phyloP scores from a whole-genome alignment of 1,284 basidiomycete genomes.

The Pyrrhoderma lamaoense region DNA sequence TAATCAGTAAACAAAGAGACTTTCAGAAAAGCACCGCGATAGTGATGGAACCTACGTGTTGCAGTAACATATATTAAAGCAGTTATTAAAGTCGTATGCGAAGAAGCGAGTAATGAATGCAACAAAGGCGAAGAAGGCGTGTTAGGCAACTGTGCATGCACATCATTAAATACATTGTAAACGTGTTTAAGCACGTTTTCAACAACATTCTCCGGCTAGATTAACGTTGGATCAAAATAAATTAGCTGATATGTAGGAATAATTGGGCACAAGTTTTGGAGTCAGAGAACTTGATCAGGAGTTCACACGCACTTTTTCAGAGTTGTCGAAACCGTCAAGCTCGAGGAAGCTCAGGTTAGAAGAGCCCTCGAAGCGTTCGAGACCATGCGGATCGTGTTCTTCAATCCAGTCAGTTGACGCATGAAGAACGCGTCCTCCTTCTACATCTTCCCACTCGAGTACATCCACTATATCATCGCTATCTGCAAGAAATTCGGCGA shows the following conservation, averaged over 20 bases:
- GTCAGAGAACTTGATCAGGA: too few relatives aligned
- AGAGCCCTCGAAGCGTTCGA: slow-evolving; percentile 55
- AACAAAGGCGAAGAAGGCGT: slow-evolving; percentile 13
- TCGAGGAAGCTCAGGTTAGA: slow-evolving; percentile 55
- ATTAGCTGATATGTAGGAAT: background rate
- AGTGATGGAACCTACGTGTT: slow-evolving; percentile 35
- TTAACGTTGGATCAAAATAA: background rate
- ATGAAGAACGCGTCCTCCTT: slow-evolving; percentile 35
- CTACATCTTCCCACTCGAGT: slow-evolving; percentile 53
- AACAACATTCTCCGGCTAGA: slow-evolving; percentile 23
- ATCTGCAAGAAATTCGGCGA: slow-evolving; percentile 40
- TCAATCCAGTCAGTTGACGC: slow-evolving; percentile 67
- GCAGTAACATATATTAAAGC: slow-evolving; percentile 49
- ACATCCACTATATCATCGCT: slow-evolving; percentile 33
- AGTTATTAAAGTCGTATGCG: slow-evolving; percentile 34
- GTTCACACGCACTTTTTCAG: slow-evolving; percentile 34
- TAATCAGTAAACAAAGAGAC: background rate
- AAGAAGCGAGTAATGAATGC: slow-evolving; percentile 16
- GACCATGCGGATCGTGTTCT: slow-evolving; percentile 52
- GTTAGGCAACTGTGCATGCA: slow-evolving; percentile 22
- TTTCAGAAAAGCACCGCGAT: background rate
- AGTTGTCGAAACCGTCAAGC: slow-evolving; percentile 37
- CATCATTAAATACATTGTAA: slow-evolving; percentile 47
- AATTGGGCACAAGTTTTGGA: background rate
- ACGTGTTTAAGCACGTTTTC: slow-evolving; percentile 37